These are phyloP conservation scores for Phyllostachys edulis DNA, from an alignment of 176 grass and related monocot genomes.

Conservation along the genomic window DNA sequence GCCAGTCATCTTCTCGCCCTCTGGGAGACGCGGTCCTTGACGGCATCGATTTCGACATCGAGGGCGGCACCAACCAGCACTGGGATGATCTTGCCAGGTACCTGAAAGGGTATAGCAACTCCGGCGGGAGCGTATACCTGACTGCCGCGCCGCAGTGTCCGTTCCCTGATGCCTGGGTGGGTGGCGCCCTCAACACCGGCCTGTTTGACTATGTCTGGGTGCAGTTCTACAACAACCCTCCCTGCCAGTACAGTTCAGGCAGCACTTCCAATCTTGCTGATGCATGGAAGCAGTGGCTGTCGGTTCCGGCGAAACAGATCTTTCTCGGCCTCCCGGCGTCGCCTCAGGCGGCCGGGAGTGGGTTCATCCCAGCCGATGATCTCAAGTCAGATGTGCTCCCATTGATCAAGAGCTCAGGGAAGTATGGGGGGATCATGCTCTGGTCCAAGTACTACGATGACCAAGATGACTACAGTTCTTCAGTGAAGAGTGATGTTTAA, in stretches of 20 bases:
- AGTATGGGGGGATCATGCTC: constrained; percentile 71
- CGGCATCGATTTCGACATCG: constrained; percentile 58
- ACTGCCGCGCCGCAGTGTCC: constrained; percentile 50
- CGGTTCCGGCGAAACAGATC: constrained; percentile 32
- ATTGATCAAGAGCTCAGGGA: constrained; percentile 35
- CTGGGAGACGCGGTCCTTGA: constrained; percentile 38
- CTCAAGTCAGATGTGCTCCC: constrained; percentile 55
- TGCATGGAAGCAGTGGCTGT: constrained; percentile 55
- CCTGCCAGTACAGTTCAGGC: constrained; percentile 36
- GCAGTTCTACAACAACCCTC: constrained; percentile 49
- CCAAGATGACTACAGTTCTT: constrained; percentile 50
- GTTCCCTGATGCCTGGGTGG: constrained; percentile 51
- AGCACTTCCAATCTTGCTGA: constrained; percentile 22
- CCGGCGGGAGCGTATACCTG: constrained; percentile 41
- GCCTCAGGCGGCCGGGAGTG: constrained; percentile 47
- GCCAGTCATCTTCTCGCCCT: constrained; percentile 37
- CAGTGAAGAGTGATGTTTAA: constrained; percentile 55
- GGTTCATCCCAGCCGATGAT: constrained; percentile 52
- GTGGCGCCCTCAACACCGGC: constrained; percentile 44
- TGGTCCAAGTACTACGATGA: constrained; percentile 74
- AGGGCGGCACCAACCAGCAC: constrained; percentile 52
- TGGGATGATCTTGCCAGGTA: constrained; percentile 66
- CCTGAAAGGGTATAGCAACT: constrained; percentile 45
- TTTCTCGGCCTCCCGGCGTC: constrained; percentile 56
- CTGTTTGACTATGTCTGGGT: constrained; percentile 49